Percentiles rank a stretch among this genome's conserved stretches.
These are phyloP conservation scores for Toxoplasma gondii DNA, from an alignment of 169 alveolate species.

Conservation along the genomic window DNA sequence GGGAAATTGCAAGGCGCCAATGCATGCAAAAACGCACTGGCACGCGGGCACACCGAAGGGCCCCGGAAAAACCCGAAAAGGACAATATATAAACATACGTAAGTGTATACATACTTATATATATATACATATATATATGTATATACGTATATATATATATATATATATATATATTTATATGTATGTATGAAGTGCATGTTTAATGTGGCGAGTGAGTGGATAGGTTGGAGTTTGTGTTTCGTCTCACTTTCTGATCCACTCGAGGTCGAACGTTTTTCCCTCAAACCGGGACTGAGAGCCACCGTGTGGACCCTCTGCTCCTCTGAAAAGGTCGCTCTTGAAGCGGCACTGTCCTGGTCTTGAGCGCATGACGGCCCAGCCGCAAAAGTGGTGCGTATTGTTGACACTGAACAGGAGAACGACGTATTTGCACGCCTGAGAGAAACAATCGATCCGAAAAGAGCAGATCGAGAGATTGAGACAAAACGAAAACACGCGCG, in stretches of 20 bases:
- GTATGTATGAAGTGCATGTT: too few relatives aligned
- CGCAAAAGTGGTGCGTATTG: constrained; percentile 20
- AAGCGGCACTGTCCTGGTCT: not conserved
- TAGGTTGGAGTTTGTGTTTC: too few relatives aligned
- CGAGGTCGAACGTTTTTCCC: constrained; percentile 14
- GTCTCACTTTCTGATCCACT: not conserved
- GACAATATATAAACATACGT: too few relatives aligned
- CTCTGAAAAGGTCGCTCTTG: not conserved
- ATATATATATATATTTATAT: too few relatives aligned
- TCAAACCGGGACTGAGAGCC: not conserved
- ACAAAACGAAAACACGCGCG: not conserved
- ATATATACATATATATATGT: not conserved
- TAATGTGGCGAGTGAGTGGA: too few relatives aligned
- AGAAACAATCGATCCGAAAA: not conserved
- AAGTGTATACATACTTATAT: not conserved
- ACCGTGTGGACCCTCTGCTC: not conserved
- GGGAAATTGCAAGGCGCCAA: too few relatives aligned
- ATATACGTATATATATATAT: too few relatives aligned
- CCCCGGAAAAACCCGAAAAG: too few relatives aligned
- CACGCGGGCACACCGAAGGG: too few relatives aligned
- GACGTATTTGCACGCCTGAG: not conserved
- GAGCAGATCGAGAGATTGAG: not conserved
- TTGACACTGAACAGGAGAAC: constrained; percentile 22
- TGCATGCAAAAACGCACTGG: too few relatives aligned
- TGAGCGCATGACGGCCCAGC: constrained; percentile 41